Percentiles rank a stretch among this genome's conserved stretches.
Evolutionary conservation across 2,329 filamentous ascomycete genomes (phyloP).

Genomic region (Chaetomium sp.): DNA sequence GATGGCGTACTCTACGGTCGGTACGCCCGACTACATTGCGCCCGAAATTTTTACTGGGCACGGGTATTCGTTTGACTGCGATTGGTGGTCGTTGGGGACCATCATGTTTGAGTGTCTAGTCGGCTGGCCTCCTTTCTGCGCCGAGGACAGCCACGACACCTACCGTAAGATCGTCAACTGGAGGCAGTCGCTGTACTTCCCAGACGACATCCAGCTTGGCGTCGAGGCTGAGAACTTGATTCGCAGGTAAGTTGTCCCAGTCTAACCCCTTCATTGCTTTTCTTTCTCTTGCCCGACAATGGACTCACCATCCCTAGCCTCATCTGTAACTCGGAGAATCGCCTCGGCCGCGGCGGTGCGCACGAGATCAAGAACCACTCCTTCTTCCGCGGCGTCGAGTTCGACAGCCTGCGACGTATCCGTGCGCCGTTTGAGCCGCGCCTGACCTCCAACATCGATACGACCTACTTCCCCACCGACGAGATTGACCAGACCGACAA

Average conservation of each 20-base stretch:
- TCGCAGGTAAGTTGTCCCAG: slow-evolving; percentile 58
- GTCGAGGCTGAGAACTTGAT: slow-evolving; percentile 88
- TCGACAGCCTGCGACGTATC: slow-evolving; percentile 86
- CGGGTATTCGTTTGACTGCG: slow-evolving; percentile 93
- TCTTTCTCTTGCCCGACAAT: neutral
- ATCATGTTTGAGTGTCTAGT: slow-evolving; percentile 99
- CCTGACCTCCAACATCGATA: slow-evolving; percentile 87
- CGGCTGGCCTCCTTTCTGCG: slow-evolving; percentile 98
- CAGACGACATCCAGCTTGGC: slow-evolving; percentile 85
- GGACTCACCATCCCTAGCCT: slow-evolving; percentile 48
- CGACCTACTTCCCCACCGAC: slow-evolving; percentile 97
- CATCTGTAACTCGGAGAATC: slow-evolving; percentile 88
- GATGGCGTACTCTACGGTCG: slow-evolving; percentile 97
- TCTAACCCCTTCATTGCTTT: too few species aligned
- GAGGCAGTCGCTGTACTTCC: slow-evolving; percentile 92
- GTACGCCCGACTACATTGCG: slow-evolving; percentile 96
- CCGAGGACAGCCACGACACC: slow-evolving; percentile 93
- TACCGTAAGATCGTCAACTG: slow-evolving; percentile 99
- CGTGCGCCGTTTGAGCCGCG: slow-evolving; percentile 94
- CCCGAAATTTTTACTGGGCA: slow-evolving; percentile 97
- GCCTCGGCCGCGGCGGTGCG: slow-evolving; percentile 78
- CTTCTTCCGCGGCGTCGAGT: slow-evolving; percentile 96
- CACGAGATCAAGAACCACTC: slow-evolving; percentile 89
- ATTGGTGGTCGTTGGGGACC: slow-evolving; percentile 98
- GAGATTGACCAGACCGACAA: slow-evolving; percentile 97